Evolutionary conservation across 352 stramenopile species (phyloP), one percentile per base, ranked within the genome.

Genomic region (Lagenidium giganteum): DNA sequence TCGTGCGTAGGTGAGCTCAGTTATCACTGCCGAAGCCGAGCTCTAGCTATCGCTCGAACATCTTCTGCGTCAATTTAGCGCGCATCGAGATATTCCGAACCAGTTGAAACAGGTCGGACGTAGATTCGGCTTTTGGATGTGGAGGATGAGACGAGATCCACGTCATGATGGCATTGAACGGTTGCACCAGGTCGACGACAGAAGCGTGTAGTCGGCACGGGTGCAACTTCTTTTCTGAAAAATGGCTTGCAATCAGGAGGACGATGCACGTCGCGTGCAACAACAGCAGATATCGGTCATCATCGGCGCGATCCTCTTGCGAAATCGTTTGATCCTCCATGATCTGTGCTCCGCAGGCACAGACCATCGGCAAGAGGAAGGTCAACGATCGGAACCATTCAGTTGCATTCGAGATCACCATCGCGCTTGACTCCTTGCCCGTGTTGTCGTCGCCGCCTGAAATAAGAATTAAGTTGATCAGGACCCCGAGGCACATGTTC

Each of bases 281-380:
- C 28, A 91, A 53, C 76, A 91, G 78, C 8, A 87, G 62, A 38
- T 87, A 91, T 17, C 63, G 67, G 33, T 93, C 81, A 30, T 93
- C 81, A 53, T 89, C 76, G 22, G 75, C 73, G 5, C 73, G 68
- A 42, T 58, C 64, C 51, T 83, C 66, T 16, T 57, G 42, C 14
- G 54, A 64, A 9, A 87, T 45, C 14, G 64, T 46, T n/a, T 64
- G 48, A 35, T 91, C 63, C 4, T 34, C 44, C 50, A 67, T 63
- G 30, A 91, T 54, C 14, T 63, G 58, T 2, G 57, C 67, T 29
- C 73, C 71, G 28, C 69, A 87, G 6, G 75, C 69, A 58, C 78
- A 93, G 7, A 64, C 78, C 9, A 91, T 60, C 2, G 78, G 81
- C n/a, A 93, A 36, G 12, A 91, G 51, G 17, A 91, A 91, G 22